Evolutionary conservation across 805 yeast species (phyloP).

Genomic region (Cyberlindnera lachancei): DNA sequence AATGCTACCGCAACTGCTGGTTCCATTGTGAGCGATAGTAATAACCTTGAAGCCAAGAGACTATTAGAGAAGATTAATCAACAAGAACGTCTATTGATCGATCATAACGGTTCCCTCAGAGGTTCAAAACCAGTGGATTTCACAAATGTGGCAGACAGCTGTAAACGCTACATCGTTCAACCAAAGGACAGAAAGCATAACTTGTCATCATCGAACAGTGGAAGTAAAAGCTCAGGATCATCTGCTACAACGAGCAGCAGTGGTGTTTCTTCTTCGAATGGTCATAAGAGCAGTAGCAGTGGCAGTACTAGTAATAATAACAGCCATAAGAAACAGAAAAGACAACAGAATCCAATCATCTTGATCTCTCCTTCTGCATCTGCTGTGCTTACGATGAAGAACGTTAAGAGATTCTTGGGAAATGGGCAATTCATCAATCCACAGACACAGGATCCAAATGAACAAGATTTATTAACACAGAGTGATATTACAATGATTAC

Average conservation of each 20-base stretch:
- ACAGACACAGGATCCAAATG: slow-evolving; percentile 25
- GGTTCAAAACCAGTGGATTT: slow-evolving; percentile 64
- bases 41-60: slow-evolving; percentile 25
- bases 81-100: slow-evolving; percentile 43
- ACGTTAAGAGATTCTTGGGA: slow-evolving; percentile 64
- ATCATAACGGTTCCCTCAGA: slow-evolving; percentile 54
- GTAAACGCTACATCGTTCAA: slow-evolving; percentile 7
- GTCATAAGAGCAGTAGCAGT: slow-evolving; percentile 18
- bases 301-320: too few species aligned
- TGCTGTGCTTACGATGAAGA: slow-evolving; percentile 54
- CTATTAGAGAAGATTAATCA: slow-evolving; percentile 23
- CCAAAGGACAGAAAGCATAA: slow-evolving; percentile 6
- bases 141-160: slow-evolving; percentile 48
- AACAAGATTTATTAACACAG: slow-evolving; percentile 26
- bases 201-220: slow-evolving; percentile 12
- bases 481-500: slow-evolving; percentile 31
- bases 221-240: too few species aligned
- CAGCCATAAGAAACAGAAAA: slow-evolving; percentile 20
- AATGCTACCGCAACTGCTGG: slow-evolving; percentile 8
- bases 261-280: slow-evolving; percentile 12
- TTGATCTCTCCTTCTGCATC: slow-evolving; percentile 76
- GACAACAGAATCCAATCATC: slow-evolving; percentile 57
- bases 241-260: too few species aligned
- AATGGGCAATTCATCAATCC: slow-evolving; percentile 62
- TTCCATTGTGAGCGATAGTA: too few species aligned